These are phyloP conservation scores for Tolypocladium tropicale DNA, from an alignment of 2,329 filamentous ascomycete species.

Conservation along the genomic window DNA sequence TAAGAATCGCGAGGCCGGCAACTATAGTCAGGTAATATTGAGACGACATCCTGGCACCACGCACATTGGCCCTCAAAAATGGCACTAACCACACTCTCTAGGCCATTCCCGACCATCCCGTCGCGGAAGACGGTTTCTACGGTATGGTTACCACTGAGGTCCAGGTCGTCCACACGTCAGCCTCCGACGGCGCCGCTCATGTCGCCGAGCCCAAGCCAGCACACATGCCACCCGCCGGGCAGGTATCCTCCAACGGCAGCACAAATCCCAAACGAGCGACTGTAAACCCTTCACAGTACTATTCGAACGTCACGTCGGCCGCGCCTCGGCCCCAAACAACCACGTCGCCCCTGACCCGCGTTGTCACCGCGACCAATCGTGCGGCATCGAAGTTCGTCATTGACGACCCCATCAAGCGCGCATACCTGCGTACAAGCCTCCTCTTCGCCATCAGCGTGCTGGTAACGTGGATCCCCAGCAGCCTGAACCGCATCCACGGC, in stretches of 20 bases:
- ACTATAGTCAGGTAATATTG: slow-evolving; percentile 21
- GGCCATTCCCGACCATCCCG: background rate
- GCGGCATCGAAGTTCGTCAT: slow-evolving; percentile 24
- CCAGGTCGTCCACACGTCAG: slow-evolving; percentile 26
- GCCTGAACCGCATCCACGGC: slow-evolving; percentile 64
- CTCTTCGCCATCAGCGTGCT: slow-evolving; percentile 51
- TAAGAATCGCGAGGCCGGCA: slow-evolving; percentile 16
- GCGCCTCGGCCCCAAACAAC: slow-evolving; percentile 1
- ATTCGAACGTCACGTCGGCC: slow-evolving; percentile 20
- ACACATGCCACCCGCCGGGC: slow-evolving; percentile 6
- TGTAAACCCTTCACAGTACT: slow-evolving; percentile 16
- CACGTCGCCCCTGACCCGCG: slow-evolving; percentile 5
- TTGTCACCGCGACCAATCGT: slow-evolving; percentile 15
- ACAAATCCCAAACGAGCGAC: slow-evolving; percentile 7
- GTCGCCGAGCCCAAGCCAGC: slow-evolving; percentile 14
- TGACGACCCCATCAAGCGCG: slow-evolving; percentile 47
- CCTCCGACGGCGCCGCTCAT: slow-evolving; percentile 1
- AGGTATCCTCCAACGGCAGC: slow-evolving; percentile 13
- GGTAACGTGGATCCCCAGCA: slow-evolving; percentile 56
- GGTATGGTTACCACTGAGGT: slow-evolving; percentile 44
- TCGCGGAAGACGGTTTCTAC: slow-evolving; percentile 24
- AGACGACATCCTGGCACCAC: background rate
- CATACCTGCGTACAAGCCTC: slow-evolving; percentile 50
- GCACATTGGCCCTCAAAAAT: too few relatives aligned
- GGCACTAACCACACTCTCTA: background rate